Conservation (phyloP, 2,329 filamentous ascomycete species). For the Chrysoporthe deuterocubensis region DNA sequence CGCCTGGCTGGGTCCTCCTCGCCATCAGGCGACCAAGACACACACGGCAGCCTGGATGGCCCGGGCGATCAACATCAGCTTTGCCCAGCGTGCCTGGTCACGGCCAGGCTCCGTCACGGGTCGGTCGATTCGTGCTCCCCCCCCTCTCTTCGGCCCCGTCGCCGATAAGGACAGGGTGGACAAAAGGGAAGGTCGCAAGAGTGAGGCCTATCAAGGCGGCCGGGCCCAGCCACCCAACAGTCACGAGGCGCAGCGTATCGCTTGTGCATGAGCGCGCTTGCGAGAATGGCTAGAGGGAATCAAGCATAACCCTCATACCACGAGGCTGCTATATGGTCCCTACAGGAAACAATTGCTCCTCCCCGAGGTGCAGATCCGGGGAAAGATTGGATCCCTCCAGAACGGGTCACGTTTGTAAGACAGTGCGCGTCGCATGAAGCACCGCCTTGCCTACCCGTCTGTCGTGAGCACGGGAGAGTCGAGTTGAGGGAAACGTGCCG, state of each 20-base stretch:
- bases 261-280: neutral
- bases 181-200: slow-evolving; percentile 14
- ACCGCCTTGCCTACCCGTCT: slow-evolving; percentile 24
- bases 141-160: neutral
- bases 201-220: neutral
- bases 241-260: slow-evolving; percentile 11
- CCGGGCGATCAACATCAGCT: neutral
- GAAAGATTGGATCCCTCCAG: neutral
- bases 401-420: slow-evolving; percentile 5
- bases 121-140: neutral
- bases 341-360: neutral
- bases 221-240: neutral
- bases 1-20: neutral
- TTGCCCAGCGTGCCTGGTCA: neutral
- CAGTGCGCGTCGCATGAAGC: slow-evolving; percentile 9
- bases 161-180: neutral
- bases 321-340: neutral
- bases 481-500: slow-evolving; percentile 1
- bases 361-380: neutral
- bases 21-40: slow-evolving; percentile 4
- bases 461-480: slow-evolving; percentile 24
- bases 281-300: too few relatives aligned
- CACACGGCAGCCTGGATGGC: neutral
- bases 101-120: slow-evolving; percentile 5
- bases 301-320: slow-evolving; percentile 10